phyloP scores from a whole-genome alignment of 192 early-diverging fungal genomes.

The Umbelopsis isabellina region DNA sequence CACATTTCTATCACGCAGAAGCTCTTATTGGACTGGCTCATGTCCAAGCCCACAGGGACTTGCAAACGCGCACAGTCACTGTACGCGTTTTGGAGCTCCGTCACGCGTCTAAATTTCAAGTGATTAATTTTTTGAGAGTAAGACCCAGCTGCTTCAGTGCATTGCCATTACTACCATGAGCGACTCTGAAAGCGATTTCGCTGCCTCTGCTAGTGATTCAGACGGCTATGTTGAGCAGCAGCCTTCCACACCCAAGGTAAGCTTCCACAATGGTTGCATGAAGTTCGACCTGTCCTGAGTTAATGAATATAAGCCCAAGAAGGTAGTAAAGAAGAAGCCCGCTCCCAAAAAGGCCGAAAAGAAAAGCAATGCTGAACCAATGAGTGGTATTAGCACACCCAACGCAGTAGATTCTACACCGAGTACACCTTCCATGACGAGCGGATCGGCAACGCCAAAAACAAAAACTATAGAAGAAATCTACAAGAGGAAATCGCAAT shows the following conservation, averaged over 20 bases:
- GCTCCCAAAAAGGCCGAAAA: constrained; percentile 9
- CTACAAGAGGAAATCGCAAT: constrained; percentile 93
- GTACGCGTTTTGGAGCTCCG: not conserved
- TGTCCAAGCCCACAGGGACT: too few species aligned
- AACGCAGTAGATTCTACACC: not conserved
- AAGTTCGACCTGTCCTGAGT: not conserved
- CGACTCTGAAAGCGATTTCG: constrained; percentile 7
- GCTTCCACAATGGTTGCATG: not conserved
- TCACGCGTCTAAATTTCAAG: not conserved
- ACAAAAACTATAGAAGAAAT: constrained; percentile 76
- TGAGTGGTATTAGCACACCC: not conserved
- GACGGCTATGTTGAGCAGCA: constrained; percentile 22
- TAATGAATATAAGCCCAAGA: constrained; percentile 2
- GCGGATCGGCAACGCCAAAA: not conserved
- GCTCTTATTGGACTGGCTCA: too few species aligned
- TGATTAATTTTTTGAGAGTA: not conserved
- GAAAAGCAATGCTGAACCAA: constrained; percentile 6
- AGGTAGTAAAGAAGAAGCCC: constrained; percentile 8
- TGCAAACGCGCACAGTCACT: not conserved
- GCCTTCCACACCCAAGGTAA: constrained; percentile 21
- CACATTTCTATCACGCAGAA: too few species aligned
- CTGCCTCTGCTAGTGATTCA: constrained; percentile 20
- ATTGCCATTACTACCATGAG: constrained; percentile 1
- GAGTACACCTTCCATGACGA: not conserved
- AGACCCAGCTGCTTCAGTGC: not conserved